phyloP scores from a whole-genome alignment of 345 rosid species.

The Brassica rapa region DNA sequence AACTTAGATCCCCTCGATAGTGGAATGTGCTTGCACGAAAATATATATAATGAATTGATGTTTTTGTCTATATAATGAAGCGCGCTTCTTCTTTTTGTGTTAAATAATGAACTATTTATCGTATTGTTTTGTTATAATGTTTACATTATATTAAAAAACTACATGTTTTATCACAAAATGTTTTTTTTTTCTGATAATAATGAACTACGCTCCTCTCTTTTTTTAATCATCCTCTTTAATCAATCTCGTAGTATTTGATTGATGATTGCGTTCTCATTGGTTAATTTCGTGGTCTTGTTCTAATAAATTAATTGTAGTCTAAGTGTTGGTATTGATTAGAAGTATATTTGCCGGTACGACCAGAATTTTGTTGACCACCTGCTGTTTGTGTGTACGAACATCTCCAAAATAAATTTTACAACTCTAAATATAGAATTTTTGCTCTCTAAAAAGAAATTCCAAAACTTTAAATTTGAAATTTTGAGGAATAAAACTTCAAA shows the following conservation, averaged over 20 bases:
- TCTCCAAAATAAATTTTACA: too few species aligned
- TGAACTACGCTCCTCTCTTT: not conserved
- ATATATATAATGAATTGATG: not conserved
- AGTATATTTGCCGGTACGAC: not conserved
- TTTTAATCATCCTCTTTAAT: not conserved
- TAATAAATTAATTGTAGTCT: not conserved
- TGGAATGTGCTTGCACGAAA: not conserved
- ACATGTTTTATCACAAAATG: too few species aligned
- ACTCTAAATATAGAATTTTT: too few species aligned
- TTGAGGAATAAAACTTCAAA: too few species aligned
- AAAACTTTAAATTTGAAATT: too few species aligned
- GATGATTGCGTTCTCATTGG: not conserved
- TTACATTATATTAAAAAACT: not conserved
- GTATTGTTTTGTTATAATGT: not conserved
- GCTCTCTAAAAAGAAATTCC: too few species aligned
- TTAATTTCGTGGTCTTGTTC: not conserved
- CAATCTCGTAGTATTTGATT: not conserved
- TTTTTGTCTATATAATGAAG: not conserved
- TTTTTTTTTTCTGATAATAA: not conserved
- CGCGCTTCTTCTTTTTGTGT: slow-evolving; percentile 4
- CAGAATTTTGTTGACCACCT: not conserved
- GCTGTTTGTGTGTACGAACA: not conserved
- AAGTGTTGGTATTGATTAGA: not conserved
- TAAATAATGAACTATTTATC: not conserved
- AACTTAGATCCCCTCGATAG: slow-evolving; percentile 45